phyloP scores from a whole-genome alignment of 805 yeast genomes.

The Candida ovalis region DNA sequence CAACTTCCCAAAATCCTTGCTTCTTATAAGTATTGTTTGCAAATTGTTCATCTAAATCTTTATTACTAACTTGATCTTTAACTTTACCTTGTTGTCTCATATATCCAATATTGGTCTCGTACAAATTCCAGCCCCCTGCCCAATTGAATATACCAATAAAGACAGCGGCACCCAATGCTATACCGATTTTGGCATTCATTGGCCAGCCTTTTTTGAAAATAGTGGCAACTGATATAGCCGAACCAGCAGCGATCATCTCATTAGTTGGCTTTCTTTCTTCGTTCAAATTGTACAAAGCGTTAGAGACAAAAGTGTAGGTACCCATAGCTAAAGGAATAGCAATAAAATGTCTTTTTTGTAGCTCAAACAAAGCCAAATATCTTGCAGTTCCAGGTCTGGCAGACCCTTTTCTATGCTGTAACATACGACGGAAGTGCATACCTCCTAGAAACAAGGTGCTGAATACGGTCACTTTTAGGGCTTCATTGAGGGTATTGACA shows the following conservation, averaged over 20 bases:
- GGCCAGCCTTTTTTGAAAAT: conserved; percentile 25
- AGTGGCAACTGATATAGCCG: conserved; percentile 24
- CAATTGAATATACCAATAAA: conserved; percentile 46
- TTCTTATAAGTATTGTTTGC: conserved; percentile 31
- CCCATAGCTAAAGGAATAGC: conserved; percentile 33
- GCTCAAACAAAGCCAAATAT: conserved; percentile 30
- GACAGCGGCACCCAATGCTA: conserved; percentile 41
- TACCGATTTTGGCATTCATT: conserved; percentile 40
- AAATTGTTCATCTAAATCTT: conserved; percentile 33
- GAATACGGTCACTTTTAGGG: conserved; percentile 25
- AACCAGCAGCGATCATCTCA: conserved; percentile 27
- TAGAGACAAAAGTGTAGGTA: conserved; percentile 30
- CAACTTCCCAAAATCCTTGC: conserved; percentile 76
- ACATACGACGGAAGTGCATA: conserved; percentile 33
- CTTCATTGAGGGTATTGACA: conserved; percentile 29
- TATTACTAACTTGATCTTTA: conserved; percentile 36
- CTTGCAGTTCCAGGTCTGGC: conserved; percentile 36
- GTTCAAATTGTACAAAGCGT: conserved; percentile 28
- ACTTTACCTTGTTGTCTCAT: conserved; percentile 36
- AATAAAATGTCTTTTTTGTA: conserved; percentile 28
- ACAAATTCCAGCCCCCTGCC: conserved; percentile 49
- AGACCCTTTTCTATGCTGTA: conserved; percentile 34
- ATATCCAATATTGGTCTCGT: conserved; percentile 42
- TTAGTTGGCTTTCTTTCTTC: conserved; percentile 27
- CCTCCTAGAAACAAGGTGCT: conserved; percentile 34